Evolutionary conservation across 495 filamentous ascomycete species (phyloP).

Genomic region (Lichina pygmaea): DNA sequence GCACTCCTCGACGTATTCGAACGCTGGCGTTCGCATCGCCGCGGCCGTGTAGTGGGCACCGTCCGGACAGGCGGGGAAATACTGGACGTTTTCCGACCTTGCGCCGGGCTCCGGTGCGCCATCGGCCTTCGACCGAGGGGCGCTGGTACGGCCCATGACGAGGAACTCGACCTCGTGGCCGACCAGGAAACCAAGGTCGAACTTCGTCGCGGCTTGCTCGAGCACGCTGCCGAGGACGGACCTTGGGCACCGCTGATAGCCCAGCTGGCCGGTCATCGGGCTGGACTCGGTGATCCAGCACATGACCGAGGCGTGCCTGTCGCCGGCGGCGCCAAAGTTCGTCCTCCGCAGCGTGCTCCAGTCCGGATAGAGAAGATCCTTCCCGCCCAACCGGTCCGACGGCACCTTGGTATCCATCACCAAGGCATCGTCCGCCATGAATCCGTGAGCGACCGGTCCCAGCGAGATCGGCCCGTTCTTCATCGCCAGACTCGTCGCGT

Average conservation of each 20-base stretch:
- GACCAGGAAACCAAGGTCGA: slow-evolving; percentile 25
- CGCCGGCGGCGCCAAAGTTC: slow-evolving; percentile 23
- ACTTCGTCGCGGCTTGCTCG: slow-evolving; percentile 14
- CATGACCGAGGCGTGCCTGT: slow-evolving; percentile 23
- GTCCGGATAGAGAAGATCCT: slow-evolving; percentile 33
- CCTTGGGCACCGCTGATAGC: slow-evolving; percentile 27
- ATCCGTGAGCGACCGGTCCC: slow-evolving; percentile 21
- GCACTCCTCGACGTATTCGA: slow-evolving; percentile 38
- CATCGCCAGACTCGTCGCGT: slow-evolving; percentile 30
- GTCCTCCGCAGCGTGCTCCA: slow-evolving; percentile 2
- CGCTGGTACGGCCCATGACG: slow-evolving; percentile 20
- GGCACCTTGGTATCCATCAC: slow-evolving; percentile 16
- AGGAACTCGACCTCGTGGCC: slow-evolving; percentile 74
- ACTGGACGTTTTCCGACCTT: slow-evolving; percentile 3
- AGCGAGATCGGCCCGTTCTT: slow-evolving; percentile 26
- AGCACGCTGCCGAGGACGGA: slow-evolving; percentile 24
- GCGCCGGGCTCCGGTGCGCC: background rate
- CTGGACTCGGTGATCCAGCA: slow-evolving; percentile 34
- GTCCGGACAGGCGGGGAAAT: slow-evolving; percentile 9
- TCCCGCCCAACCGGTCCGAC: slow-evolving; percentile 20
- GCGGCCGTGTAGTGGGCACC: slow-evolving; percentile 37
- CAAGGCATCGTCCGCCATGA: slow-evolving; percentile 22
- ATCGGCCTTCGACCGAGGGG: too few species aligned
- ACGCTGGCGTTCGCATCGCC: slow-evolving; percentile 20
- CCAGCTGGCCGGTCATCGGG: slow-evolving; percentile 14